Percentiles rank a stretch among this genome's conserved stretches.
Conservation (phyloP, 2,329 filamentous ascomycete species). For the Rutstroemia sydowiana region DNA sequence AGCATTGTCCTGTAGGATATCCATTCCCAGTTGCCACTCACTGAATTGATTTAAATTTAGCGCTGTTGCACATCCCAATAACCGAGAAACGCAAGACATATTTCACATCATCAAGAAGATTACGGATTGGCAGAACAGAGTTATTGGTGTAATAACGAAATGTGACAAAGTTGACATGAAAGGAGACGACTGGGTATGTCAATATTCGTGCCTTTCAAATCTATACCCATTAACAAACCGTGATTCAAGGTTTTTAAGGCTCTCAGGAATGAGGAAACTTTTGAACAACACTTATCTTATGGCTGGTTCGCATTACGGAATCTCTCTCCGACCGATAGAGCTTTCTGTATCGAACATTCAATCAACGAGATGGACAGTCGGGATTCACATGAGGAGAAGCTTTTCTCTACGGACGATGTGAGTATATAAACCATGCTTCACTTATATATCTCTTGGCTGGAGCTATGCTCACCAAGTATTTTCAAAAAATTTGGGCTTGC, state of each 20-base stretch:
- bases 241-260: not conserved
- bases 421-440: no score
- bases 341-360: not conserved
- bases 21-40: not conserved
- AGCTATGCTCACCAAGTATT: no score
- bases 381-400: not conserved
- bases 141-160: constrained; percentile 3
- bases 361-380: not conserved
- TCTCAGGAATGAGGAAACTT: not conserved
- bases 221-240: not conserved
- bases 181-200: not conserved
- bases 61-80: constrained; percentile 35
- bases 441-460: no score
- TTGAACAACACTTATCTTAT: not conserved
- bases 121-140: not conserved
- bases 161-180: not conserved
- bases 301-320: constrained; percentile 2
- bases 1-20: constrained; percentile 34
- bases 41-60: constrained; percentile 18
- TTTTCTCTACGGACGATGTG: not conserved
- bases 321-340: not conserved
- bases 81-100: constrained; percentile 32
- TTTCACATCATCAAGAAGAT: constrained; percentile 21
- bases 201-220: not conserved
- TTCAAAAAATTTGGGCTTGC: no score